A percentile compares a stretch with the other conserved stretches of the same genome.
These are phyloP conservation scores for Epichloe sylvatica DNA, from an alignment of 2,329 filamentous ascomycete genomes.

Conservation along the genomic window DNA sequence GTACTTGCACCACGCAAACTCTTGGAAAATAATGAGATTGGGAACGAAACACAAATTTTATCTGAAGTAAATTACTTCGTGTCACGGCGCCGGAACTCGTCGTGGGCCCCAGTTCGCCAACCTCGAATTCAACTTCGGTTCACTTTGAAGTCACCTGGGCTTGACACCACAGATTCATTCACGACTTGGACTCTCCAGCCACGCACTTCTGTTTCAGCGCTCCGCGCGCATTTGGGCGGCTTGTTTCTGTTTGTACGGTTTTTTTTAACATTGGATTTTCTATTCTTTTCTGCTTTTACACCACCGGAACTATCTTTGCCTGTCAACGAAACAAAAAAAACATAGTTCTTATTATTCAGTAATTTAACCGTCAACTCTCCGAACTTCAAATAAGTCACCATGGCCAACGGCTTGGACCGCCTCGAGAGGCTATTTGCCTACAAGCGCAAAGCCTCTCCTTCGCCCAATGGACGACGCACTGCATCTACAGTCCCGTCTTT, in stretches of 20 bases:
- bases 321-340: not conserved
- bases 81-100: not conserved
- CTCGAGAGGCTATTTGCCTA: slow-evolving; percentile 39
- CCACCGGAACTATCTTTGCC: not conserved
- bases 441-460: slow-evolving; percentile 24
- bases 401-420: slow-evolving; percentile 35
- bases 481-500: slow-evolving; percentile 11
- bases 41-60: not conserved
- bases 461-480: slow-evolving; percentile 13
- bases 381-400: slow-evolving; percentile 13
- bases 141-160: slow-evolving; percentile 8
- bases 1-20: slow-evolving; percentile 3
- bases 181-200: slow-evolving; percentile 3
- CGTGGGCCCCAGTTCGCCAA: slow-evolving; percentile 2
- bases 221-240: not conserved
- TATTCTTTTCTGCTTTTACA: not conserved
- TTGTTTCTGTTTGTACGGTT: no score
- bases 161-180: not conserved
- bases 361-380: not conserved
- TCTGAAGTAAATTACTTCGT: slow-evolving; percentile 1
- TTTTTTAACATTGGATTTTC: no score
- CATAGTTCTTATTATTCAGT: not conserved
- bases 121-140: slow-evolving; percentile 6
- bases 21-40: not conserved
- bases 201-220: not conserved